Percentiles rank a stretch among this genome's conserved stretches.
Evolutionary conservation across 148 eudicot species (phyloP).

Genomic region (Talinum fruticosum): DNA sequence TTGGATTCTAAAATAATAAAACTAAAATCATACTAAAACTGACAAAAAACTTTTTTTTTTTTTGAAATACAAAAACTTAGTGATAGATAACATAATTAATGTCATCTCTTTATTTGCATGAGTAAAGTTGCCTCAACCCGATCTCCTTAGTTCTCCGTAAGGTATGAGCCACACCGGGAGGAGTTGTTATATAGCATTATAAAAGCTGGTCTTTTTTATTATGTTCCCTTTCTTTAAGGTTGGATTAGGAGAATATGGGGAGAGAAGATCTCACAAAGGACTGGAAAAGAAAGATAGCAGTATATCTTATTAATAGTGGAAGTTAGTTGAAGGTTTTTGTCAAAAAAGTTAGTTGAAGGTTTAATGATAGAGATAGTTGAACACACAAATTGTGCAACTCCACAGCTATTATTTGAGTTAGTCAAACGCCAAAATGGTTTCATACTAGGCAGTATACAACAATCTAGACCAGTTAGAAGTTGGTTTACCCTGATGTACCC

Average conservation of each 20-base stretch:
- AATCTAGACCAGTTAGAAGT: not conserved
- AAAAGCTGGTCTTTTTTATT: too few relatives aligned
- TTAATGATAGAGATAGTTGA: not conserved
- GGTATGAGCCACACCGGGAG: too few relatives aligned
- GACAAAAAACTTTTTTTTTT: not conserved
- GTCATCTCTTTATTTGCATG: not conserved
- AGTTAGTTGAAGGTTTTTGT: not conserved
- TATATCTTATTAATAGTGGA: not conserved
- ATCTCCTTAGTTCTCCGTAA: too few relatives aligned
- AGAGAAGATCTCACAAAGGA: not conserved
- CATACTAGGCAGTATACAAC: not conserved
- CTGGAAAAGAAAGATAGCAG: not conserved
- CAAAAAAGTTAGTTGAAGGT: not conserved
- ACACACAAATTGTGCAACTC: not conserved
- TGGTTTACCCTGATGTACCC: not conserved
- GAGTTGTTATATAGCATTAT: too few relatives aligned
- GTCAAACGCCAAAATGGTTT: not conserved
- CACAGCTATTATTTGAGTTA: not conserved
- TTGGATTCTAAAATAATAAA: not conserved
- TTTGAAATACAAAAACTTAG: not conserved
- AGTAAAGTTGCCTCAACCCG: too few relatives aligned
- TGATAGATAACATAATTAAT: not conserved
- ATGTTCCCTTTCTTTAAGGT: not conserved
- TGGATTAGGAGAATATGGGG: not conserved
- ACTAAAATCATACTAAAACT: not conserved